Base-by-base conservation (phyloP, 176 grass and related monocot genomes). In the Musa troglodytarum region DNA sequence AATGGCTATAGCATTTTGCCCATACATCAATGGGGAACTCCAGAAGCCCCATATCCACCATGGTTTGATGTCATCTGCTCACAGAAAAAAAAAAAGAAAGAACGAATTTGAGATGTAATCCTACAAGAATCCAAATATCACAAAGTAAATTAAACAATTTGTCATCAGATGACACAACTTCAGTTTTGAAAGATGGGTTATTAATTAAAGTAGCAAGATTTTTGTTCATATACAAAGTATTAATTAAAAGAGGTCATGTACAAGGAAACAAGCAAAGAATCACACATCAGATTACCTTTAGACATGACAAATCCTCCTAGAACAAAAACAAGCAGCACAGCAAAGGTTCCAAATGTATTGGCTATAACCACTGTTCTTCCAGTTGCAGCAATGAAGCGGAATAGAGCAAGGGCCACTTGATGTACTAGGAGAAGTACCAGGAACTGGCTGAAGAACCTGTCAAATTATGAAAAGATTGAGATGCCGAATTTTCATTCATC, bases 21-120 rank as follows among this genome's bases (percentile, higher is more conserved):
- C 91, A 28, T 96, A 96, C 89, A 90, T 90, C 77, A 96, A 70
- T 50, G 93, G 93, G 83, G 93, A 96, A 81, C 77, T 76, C 93
- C 93, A 96, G 68, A 84, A 96, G 52, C 77, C 87, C 93, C 93
- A 96, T 69, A 90, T 92, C 93, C 94, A 97, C 94, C 94, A 97
- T 74, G 90, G 84, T 67, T 87, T 79, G 71, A 97, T 87, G 75
- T 97, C 90, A 83, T 82, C 94, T 97, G 75, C 67, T 12, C 25
- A 76, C 69, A 82, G 14, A 20, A 1, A 70, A 21, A 70, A 19
- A 28, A 23, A 20, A 1, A 70, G 21, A 70, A 19, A 28, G 52
- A 52, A 11, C 49, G 6, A 51, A 71, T 19, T 51, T 21, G 1
- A 19, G 11, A 52, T 19, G 7, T 4, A 53, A 53, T 52, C 29